Percentiles rank a stretch among this genome's conserved stretches.
These are phyloP conservation scores for Puccinia hordei DNA, from an alignment of 1,284 basidiomycete species.

Conservation along the genomic window DNA sequence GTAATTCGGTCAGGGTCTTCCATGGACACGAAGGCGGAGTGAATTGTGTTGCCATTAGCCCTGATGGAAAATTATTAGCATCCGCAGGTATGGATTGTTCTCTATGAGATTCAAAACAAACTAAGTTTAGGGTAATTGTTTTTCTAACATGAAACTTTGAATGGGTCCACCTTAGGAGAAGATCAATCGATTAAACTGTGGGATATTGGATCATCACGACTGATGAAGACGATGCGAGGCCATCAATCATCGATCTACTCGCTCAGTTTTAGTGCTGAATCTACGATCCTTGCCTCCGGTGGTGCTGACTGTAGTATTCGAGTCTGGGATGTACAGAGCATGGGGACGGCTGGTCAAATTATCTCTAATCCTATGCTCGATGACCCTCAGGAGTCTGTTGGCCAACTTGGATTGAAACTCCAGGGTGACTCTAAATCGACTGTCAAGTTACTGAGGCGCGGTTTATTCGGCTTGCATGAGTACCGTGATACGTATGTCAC, in stretches of 20 bases:
- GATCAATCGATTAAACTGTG: slow-evolving; percentile 91
- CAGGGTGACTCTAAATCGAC: slow-evolving; percentile 33
- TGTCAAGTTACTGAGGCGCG: slow-evolving; percentile 22
- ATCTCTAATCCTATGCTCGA: slow-evolving; percentile 52
- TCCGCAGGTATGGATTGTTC: slow-evolving; percentile 71
- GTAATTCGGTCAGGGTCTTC: slow-evolving; percentile 89
- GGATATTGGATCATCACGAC: slow-evolving; percentile 88
- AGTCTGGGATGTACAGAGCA: slow-evolving; percentile 89
- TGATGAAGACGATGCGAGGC: slow-evolving; percentile 96
- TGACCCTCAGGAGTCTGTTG: slow-evolving; percentile 58
- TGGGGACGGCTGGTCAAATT: slow-evolving; percentile 52
- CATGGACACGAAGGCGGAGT: slow-evolving; percentile 90
- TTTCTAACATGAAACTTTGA: too few species aligned
- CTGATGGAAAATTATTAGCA: slow-evolving; percentile 90
- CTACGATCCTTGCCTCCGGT: slow-evolving; percentile 82
- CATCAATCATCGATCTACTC: slow-evolving; percentile 86
- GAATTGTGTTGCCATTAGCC: slow-evolving; percentile 84
- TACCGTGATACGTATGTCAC: slow-evolving; percentile 36
- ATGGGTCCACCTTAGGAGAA: slow-evolving; percentile 66
- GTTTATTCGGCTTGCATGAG: slow-evolving; percentile 44
- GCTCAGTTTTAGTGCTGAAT: slow-evolving; percentile 87
- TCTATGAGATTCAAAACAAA: slow-evolving; percentile 29
- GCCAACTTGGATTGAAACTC: slow-evolving; percentile 62
- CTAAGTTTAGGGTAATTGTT: too few species aligned
- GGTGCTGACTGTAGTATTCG: slow-evolving; percentile 90